Percentiles rank a stretch among this genome's conserved stretches.
phyloP scores from a whole-genome alignment of 345 rosid genomes.

The Schrenkiella parvula region DNA sequence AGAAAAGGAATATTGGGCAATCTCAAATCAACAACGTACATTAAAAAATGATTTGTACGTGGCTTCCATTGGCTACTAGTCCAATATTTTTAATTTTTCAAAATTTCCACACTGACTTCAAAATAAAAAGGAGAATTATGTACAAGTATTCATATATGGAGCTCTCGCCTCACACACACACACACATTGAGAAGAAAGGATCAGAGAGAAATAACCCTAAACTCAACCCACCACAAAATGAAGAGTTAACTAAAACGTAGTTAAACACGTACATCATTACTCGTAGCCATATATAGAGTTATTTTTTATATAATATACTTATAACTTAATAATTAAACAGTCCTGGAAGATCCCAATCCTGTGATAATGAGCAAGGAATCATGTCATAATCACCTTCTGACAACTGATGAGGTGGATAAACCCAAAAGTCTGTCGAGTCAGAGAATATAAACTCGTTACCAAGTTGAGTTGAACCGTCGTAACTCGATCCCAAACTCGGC shows the following conservation, averaged over 20 bases:
- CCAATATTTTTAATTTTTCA: conserved; percentile 10
- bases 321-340: conserved; percentile 20
- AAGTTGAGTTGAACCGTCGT: conserved; percentile 37
- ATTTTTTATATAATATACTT: neutral
- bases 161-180: neutral
- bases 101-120: neutral
- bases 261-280: conserved; percentile 20
- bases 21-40: conserved; percentile 1
- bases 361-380: conserved; percentile 18
- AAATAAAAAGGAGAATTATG: neutral
- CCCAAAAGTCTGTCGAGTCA: conserved; percentile 44
- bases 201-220: conserved; percentile 17
- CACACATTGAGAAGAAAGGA: neutral
- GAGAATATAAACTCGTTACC: conserved; percentile 45
- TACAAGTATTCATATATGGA: conserved; percentile 25
- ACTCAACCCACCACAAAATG: conserved; percentile 29
- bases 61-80: conserved; percentile 7
- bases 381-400: conserved; percentile 38
- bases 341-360: conserved; percentile 28
- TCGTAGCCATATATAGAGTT: neutral
- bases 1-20: conserved; percentile 11
- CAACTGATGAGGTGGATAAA: conserved; percentile 44
- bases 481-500: conserved; percentile 64
- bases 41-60: neutral
- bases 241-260: conserved; percentile 23